Evolutionary conservation across 1,284 basidiomycete species (phyloP).

Genomic region (Rhodotorula sp.): DNA sequence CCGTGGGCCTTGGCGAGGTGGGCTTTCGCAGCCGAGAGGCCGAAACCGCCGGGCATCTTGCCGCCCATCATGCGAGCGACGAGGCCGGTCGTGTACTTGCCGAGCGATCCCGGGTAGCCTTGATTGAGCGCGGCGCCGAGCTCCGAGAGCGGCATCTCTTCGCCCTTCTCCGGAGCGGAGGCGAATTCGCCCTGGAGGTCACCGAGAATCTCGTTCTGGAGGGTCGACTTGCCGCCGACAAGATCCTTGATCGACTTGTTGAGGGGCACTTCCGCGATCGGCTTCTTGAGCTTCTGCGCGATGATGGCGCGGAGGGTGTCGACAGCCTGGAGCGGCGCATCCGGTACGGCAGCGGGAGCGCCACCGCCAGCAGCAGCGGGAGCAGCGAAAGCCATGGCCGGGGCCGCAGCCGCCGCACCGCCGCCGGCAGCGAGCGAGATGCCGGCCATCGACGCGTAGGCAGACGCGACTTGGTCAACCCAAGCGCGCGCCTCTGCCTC

Average conservation of each 20-base stretch:
- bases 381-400: slow-evolving; percentile 51
- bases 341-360: slow-evolving; percentile 74
- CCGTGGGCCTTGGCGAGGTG: slow-evolving; percentile 91
- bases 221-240: slow-evolving; percentile 94
- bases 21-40: slow-evolving; percentile 82
- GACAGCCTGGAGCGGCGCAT: slow-evolving; percentile 84
- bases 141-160: slow-evolving; percentile 93
- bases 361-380: slow-evolving; percentile 56
- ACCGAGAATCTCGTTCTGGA: slow-evolving; percentile 52
- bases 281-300: slow-evolving; percentile 98
- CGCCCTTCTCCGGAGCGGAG: slow-evolving; percentile 96
- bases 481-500: slow-evolving; percentile 91
- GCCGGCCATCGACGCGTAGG: slow-evolving; percentile 82
- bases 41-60: slow-evolving; percentile 99
- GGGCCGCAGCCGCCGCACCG: slow-evolving; percentile 49
- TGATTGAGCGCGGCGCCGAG: slow-evolving; percentile 79
- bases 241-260: slow-evolving; percentile 97
- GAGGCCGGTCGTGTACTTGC: slow-evolving; percentile 89
- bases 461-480: slow-evolving; percentile 79
- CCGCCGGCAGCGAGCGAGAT: slow-evolving; percentile 73
- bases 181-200: slow-evolving; percentile 49
- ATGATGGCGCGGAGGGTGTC: slow-evolving; percentile 87
- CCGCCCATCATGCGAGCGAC: slow-evolving; percentile 87
- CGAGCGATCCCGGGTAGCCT: slow-evolving; percentile 78
- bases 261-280: slow-evolving; percentile 80